These are phyloP conservation scores for Syzygium aqueum DNA, from an alignment of 345 rosid species.

Conservation along the genomic window DNA sequence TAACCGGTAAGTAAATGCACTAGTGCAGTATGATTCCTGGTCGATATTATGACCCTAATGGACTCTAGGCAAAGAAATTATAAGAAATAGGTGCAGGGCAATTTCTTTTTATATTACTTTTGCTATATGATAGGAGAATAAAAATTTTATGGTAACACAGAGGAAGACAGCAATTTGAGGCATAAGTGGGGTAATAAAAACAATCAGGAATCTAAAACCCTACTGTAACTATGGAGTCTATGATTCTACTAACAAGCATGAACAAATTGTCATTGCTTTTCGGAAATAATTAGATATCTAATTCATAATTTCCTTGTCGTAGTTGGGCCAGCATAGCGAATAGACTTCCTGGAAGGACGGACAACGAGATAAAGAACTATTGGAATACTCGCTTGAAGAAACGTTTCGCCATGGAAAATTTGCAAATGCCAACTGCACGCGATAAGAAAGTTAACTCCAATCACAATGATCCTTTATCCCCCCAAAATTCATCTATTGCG, in stretches of 20 bases:
- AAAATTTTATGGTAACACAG: not conserved
- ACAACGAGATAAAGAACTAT: conserved; percentile 6
- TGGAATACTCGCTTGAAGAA: conserved; percentile 7
- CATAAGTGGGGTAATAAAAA: not conserved
- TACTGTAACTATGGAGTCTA: not conserved
- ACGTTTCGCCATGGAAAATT: not conserved
- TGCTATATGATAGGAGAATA: not conserved
- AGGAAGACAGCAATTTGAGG: not conserved
- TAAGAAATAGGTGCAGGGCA: no score
- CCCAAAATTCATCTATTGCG: not conserved
- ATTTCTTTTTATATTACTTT: no score
- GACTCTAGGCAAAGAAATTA: not conserved
- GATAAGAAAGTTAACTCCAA: not conserved
- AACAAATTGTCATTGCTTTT: not conserved
- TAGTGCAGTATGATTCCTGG: not conserved
- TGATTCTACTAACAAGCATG: not conserved
- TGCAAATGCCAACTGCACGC: not conserved
- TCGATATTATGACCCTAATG: not conserved
- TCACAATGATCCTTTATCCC: not conserved
- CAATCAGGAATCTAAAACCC: not conserved
- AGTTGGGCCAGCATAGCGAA: conserved; percentile 6
- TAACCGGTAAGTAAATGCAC: not conserved
- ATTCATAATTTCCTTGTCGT: not conserved
- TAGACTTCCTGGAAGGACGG: conserved; percentile 5
- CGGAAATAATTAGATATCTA: not conserved